Percentiles rank a stretch among this genome's conserved stretches.
These are phyloP conservation scores for Lepidopterella palustris DNA, from an alignment of 495 filamentous ascomycete genomes.

Conservation along the genomic window DNA sequence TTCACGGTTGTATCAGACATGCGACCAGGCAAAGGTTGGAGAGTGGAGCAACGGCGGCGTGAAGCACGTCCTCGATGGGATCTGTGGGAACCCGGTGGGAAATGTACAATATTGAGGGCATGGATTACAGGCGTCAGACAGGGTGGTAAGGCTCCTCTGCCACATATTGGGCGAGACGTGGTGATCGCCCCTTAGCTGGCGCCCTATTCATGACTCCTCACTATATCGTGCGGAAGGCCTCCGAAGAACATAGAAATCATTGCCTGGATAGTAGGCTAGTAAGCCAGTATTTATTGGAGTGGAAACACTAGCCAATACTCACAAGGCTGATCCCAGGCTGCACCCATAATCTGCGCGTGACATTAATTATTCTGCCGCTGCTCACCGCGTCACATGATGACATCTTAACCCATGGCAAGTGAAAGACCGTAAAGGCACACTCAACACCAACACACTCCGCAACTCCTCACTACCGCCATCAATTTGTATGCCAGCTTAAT, in stretches of 20 bases:
- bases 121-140: not conserved
- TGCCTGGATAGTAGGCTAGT: too few species aligned
- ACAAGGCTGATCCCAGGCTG: not conserved
- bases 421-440: too few species aligned
- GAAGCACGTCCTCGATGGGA: not conserved
- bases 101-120: not conserved
- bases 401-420: too few species aligned
- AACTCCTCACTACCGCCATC: not conserved
- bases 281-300: too few species aligned
- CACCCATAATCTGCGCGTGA: not conserved
- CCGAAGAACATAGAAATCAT: too few species aligned
- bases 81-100: not conserved
- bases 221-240: too few species aligned
- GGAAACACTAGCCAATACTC: too few species aligned
- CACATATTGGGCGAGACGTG: too few species aligned
- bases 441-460: not conserved
- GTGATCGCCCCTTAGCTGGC: too few species aligned
- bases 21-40: constrained; percentile 58
- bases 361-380: not conserved
- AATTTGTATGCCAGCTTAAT: not conserved
- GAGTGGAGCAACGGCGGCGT: constrained; percentile 52
- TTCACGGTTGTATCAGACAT: constrained; percentile 58
- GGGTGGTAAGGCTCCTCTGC: too few species aligned
- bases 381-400: not conserved
- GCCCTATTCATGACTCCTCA: too few species aligned